phyloP scores from a whole-genome alignment of 2,329 filamentous ascomycete genomes.

The Aspergillus sp. region DNA sequence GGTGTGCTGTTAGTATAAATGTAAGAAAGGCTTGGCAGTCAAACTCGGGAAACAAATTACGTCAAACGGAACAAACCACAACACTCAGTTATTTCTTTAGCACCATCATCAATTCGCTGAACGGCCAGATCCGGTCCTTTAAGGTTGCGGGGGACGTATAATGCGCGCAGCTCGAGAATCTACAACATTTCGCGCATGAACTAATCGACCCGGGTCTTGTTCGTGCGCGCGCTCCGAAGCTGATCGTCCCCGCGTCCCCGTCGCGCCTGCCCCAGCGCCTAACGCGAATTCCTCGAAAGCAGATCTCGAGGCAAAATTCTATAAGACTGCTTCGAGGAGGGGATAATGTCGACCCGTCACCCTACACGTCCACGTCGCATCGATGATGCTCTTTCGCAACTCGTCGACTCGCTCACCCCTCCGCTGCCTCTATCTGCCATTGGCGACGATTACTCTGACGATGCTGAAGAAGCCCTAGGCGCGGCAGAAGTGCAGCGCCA shows the following conservation, averaged over 20 bases:
- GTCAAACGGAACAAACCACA: slow-evolving; percentile 34
- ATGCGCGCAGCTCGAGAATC: not conserved
- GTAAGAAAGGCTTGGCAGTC: slow-evolving; percentile 20
- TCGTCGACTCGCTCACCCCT: slow-evolving; percentile 48
- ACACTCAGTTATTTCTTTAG: slow-evolving; percentile 17
- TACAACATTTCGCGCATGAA: not conserved
- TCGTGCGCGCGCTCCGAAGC: not conserved
- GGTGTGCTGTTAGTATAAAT: not conserved
- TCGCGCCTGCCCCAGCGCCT: not conserved
- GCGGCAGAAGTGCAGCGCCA: slow-evolving; percentile 44
- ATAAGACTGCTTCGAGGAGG: slow-evolving; percentile 9
- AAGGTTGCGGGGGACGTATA: not conserved
- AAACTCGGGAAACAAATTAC: slow-evolving; percentile 17
- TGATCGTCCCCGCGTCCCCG: not conserved
- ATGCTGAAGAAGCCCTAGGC: slow-evolving; percentile 39
- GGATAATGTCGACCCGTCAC: slow-evolving; percentile 38
- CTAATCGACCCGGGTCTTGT: not conserved
- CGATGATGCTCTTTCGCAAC: slow-evolving; percentile 49
- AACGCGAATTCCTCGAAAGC: not conserved
- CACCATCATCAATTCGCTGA: too few species aligned
- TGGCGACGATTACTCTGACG: slow-evolving; percentile 36
- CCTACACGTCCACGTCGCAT: slow-evolving; percentile 45
- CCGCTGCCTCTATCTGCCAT: slow-evolving; percentile 37
- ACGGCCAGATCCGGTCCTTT: too few species aligned
- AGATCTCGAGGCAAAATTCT: not conserved